Conservation (phyloP, 2,329 filamentous ascomycete species). For the Botryotinia narcissicola region DNA sequence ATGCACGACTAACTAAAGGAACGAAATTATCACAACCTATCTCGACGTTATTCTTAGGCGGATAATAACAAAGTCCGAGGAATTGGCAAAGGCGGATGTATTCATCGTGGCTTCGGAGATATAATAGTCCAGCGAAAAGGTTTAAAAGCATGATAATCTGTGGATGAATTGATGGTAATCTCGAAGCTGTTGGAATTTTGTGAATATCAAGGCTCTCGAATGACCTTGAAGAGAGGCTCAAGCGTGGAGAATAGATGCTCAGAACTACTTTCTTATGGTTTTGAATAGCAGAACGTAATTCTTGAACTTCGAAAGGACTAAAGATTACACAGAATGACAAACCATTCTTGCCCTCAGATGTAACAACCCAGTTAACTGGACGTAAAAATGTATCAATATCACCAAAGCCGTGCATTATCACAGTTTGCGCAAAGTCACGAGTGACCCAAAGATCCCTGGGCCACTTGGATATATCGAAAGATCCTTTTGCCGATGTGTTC, state of each 20-base stretch:
- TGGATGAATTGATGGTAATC: constrained; percentile 26
- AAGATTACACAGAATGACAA: constrained; percentile 45
- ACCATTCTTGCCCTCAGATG: constrained; percentile 29
- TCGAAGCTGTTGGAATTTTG: constrained; percentile 37
- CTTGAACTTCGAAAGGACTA: constrained; percentile 59
- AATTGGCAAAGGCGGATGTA: constrained; percentile 53
- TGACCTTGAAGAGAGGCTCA: constrained; percentile 39
- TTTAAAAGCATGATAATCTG: constrained; percentile 50
- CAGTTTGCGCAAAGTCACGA: constrained; percentile 49
- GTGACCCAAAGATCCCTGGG: constrained; percentile 47
- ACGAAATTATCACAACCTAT: constrained; percentile 41
- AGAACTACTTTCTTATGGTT: constrained; percentile 42
- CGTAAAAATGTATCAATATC: constrained; percentile 49
- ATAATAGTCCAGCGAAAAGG: constrained; percentile 67
- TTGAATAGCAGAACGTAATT: constrained; percentile 45
- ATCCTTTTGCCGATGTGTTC: constrained; percentile 42
- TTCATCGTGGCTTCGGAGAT: constrained; percentile 53
- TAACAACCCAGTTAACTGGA: constrained; percentile 55
- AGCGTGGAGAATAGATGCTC: constrained; percentile 52
- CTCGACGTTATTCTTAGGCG: constrained; percentile 18
- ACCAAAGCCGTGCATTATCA: neutral
- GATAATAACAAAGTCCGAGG: constrained; percentile 47
- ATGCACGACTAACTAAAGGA: neutral
- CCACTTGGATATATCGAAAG: constrained; percentile 42
- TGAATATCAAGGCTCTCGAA: constrained; percentile 50